These are phyloP conservation scores for Xylaria polymorpha DNA, from an alignment of 2,329 filamentous ascomycete species.

Conservation along the genomic window DNA sequence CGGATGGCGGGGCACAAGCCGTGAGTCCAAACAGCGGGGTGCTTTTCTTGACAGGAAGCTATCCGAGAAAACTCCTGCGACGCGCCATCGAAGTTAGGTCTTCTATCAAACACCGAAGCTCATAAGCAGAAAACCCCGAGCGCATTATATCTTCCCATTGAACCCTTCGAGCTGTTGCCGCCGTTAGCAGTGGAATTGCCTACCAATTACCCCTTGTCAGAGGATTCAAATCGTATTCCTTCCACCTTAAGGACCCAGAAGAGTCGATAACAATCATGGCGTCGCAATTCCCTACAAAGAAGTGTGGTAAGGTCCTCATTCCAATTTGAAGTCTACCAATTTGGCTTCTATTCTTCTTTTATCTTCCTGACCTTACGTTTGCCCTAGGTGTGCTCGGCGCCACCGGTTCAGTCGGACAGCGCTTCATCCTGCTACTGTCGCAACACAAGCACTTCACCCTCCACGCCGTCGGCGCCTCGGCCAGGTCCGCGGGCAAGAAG, in stretches of 20 bases:
- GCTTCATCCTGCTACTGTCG: conserved; percentile 92
- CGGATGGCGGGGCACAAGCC: conserved; percentile 47
- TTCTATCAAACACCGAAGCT: conserved; percentile 1
- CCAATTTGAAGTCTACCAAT: background rate
- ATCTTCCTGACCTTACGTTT: background rate
- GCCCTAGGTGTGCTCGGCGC: conserved; percentile 78
- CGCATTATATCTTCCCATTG: background rate
- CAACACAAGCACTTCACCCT: conserved; percentile 88
- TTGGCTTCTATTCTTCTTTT: background rate
- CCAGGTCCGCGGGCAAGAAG: conserved; percentile 89
- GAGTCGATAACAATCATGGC: conserved; percentile 40
- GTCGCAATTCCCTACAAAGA: conserved; percentile 65
- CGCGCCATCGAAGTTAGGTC: conserved; percentile 3
- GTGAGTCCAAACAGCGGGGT: conserved; percentile 37
- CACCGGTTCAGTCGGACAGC: conserved; percentile 93
- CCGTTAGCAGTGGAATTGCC: background rate
- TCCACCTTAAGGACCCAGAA: conserved; percentile 13
- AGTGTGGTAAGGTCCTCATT: conserved; percentile 61
- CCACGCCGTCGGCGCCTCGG: conserved; percentile 89
- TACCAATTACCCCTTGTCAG: background rate
- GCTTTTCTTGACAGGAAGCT: conserved; percentile 30
- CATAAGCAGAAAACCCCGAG: background rate
- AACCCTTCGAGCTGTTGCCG: too few species aligned
- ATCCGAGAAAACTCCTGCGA: conserved; percentile 31
- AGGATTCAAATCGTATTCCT: background rate